phyloP scores from a whole-genome alignment of 2,329 filamentous ascomycete genomes.

The Phialocephala sp. region DNA sequence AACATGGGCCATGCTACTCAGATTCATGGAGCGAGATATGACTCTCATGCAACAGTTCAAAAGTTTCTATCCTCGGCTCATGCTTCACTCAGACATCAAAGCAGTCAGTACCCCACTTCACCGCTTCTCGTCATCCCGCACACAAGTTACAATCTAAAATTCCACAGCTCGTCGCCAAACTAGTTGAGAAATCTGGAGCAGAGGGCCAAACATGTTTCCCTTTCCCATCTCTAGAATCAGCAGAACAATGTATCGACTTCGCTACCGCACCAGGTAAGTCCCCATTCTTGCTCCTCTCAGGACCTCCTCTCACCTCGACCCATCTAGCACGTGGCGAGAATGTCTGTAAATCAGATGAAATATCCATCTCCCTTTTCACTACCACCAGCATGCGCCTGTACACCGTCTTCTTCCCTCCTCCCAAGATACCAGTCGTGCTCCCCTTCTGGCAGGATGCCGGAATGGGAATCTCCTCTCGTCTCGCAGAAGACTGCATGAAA shows the following conservation, averaged over 20 bases:
- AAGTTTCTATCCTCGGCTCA: constrained; percentile 36
- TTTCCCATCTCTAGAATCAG: constrained; percentile 28
- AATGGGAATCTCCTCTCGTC: constrained; percentile 52
- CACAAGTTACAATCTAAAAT: constrained; percentile 14
- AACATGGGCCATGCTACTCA: constrained; percentile 29
- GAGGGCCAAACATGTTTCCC: constrained; percentile 27
- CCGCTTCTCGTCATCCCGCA: not conserved
- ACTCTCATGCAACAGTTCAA: constrained; percentile 27
- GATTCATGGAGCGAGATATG: constrained; percentile 29
- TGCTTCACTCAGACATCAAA: constrained; percentile 34
- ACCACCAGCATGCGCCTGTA: constrained; percentile 47
- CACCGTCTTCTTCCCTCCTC: constrained; percentile 48
- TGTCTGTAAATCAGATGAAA: constrained; percentile 22
- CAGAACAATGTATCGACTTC: constrained; percentile 30
- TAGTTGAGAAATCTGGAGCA: constrained; percentile 19
- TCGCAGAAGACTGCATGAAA: constrained; percentile 51
- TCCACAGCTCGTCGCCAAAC: constrained; percentile 16
- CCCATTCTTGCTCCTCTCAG: too few relatives aligned
- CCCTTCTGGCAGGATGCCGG: constrained; percentile 55
- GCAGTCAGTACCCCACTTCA: constrained; percentile 22
- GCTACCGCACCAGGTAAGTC: constrained; percentile 20
- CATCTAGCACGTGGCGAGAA: constrained; percentile 19
- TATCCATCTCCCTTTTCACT: constrained; percentile 26
- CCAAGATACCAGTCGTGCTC: constrained; percentile 46
- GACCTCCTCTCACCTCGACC: not conserved